Evolutionary conservation across 2,329 filamentous ascomycete species (phyloP), one percentile per base, ranked within the genome.

Genomic region (Colletotrichum tropicicola): DNA sequence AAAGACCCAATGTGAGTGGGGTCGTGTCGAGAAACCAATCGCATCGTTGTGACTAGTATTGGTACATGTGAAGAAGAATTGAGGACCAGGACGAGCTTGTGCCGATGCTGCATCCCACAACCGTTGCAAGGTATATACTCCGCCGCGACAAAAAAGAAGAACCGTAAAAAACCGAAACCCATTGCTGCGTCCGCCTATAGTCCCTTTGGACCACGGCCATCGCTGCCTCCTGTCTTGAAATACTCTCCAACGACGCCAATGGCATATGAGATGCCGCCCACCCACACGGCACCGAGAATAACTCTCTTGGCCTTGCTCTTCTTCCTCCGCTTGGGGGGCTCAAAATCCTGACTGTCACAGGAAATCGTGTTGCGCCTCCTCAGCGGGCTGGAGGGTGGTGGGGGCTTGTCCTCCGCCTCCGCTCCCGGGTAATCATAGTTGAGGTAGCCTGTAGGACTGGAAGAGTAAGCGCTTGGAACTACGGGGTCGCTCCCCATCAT

Each of bases 381-480:
- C 63, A 78, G 79, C 39, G 81, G 80, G 49, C 77, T 77, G 72
- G 82, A 79, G 32, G 78, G 74, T 12, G 79, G 74, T 9, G 73
- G 70, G 4, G 74, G 75, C 60, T 76, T 77, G 25, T 68, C 63
- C 35, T 56, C 27, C 13, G 71, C 57, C 19, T 78, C 75, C 10
- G 73, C 68, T 37, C 70, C 69, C 37, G 73, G 78, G 44, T 76
- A 64, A 65, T 89, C 85, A 68, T 89, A 86, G 68, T 89, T 90
- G 44, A 91, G 85, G 70, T 89, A 91, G 0, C 88, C 89, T 1
- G 88, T 91, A 1, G 89, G 88, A 32, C 85, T 89, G 17, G 87
- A 87, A 72, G 89, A 91, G 55, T 85, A 87, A 5, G 85, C 84
- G 6, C 80, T 78, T 3, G 80, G 75, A 4, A 76, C 72, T 10